Conservation (phyloP, 768 basidiomycete species). For the Pulveroboletus sp. region DNA sequence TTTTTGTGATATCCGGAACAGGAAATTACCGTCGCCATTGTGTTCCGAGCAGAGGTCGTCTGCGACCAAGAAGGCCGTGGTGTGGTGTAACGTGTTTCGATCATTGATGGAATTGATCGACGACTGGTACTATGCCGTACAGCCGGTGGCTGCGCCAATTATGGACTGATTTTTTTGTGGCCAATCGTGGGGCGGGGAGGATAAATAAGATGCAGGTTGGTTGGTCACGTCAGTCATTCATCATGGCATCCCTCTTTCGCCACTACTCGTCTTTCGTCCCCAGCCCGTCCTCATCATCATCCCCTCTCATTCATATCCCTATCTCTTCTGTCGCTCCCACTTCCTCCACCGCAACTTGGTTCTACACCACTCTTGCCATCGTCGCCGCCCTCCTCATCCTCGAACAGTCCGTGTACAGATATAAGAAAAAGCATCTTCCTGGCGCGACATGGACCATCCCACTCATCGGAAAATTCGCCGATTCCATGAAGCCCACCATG, state of each 20-base stretch:
- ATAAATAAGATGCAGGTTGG: neutral
- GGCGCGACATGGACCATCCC: constrained; percentile 93
- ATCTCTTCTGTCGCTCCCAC: constrained; percentile 41
- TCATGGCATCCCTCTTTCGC: constrained; percentile 34
- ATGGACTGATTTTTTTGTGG: constrained; percentile 26
- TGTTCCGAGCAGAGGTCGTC: too few species aligned
- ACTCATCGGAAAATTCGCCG: constrained; percentile 94
- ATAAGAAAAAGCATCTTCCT: constrained; percentile 85
- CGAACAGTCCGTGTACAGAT: constrained; percentile 85
- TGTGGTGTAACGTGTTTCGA: too few species aligned
- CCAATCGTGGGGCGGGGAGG: constrained; percentile 18
- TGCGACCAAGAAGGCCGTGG: too few species aligned
- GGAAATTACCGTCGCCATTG: too few species aligned
- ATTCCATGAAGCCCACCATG: constrained; percentile 88
- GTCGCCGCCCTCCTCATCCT: constrained; percentile 72
- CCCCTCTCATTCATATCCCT: constrained; percentile 41
- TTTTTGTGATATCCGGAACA: too few species aligned
- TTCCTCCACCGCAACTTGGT: constrained; percentile 39
- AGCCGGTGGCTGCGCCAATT: too few species aligned
- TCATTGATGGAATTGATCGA: too few species aligned
- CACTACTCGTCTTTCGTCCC: constrained; percentile 33
- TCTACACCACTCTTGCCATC: constrained; percentile 67
- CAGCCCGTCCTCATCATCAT: constrained; percentile 42
- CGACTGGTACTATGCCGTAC: too few species aligned
- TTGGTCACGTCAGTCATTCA: neutral